phyloP scores from a whole-genome alignment of 768 basidiomycete genomes.

The Guyanaporus albipodus region DNA sequence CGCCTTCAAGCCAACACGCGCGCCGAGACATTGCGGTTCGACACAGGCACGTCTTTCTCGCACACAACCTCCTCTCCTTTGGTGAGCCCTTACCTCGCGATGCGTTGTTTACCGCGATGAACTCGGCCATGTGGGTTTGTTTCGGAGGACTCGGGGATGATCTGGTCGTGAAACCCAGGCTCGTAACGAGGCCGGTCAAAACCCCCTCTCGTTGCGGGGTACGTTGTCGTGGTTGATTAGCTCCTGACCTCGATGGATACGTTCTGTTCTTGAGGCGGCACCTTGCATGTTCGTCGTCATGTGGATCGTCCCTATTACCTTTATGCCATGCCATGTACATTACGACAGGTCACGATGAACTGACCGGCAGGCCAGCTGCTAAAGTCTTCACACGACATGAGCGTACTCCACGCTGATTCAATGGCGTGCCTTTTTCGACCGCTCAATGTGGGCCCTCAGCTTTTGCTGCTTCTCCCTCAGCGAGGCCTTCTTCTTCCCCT shows the following conservation, averaged over 20 bases:
- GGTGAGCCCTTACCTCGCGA: neutral
- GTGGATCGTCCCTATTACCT: too few species aligned
- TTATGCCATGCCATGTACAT: too few species aligned
- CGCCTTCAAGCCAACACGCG: neutral
- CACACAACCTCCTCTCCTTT: neutral
- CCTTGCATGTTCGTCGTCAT: too few species aligned
- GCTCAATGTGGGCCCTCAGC: slow-evolving; percentile 70
- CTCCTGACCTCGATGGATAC: neutral
- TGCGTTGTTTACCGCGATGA: neutral
- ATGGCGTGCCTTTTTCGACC: slow-evolving; percentile 50
- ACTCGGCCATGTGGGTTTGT: too few species aligned
- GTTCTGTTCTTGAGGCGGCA: too few species aligned
- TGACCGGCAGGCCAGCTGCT: too few species aligned
- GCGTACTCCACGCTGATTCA: too few species aligned
- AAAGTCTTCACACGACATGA: too few species aligned
- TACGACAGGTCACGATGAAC: too few species aligned
- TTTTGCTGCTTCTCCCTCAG: slow-evolving; percentile 79
- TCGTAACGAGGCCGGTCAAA: neutral
- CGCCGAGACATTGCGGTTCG: neutral
- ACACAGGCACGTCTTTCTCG: neutral
- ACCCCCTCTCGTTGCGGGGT: neutral
- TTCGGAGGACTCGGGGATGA: too few species aligned
- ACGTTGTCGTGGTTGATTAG: neutral
- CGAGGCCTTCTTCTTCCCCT: slow-evolving; percentile 78
- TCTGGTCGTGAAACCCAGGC: neutral